phyloP scores from a whole-genome alignment of 371 early-diverging fungal genomes.

The Rhizomucor pusillus region DNA sequence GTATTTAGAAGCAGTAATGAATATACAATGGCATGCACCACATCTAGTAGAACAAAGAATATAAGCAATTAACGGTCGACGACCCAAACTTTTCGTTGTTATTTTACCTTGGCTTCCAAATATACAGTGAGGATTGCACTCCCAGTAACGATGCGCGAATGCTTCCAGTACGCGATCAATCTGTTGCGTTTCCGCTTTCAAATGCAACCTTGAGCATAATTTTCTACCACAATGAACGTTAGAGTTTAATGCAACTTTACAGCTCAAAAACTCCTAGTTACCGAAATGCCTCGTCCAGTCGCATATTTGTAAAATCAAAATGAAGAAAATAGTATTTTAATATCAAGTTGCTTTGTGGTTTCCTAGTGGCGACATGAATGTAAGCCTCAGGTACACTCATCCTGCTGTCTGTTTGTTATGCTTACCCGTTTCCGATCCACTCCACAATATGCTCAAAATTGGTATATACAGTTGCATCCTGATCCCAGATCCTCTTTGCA shows the following conservation, averaged over 20 bases:
- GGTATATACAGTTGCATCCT: conserved; percentile 34
- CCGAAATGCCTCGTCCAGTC: conserved; percentile 82
- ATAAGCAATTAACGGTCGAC: neutral
- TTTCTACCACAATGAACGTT: conserved; percentile 2
- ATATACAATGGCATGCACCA: conserved; percentile 86
- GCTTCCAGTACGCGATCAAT: conserved; percentile 83
- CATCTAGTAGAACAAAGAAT: conserved; percentile 35
- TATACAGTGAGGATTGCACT: conserved; percentile 67
- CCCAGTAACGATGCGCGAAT: conserved; percentile 80
- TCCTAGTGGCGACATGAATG: conserved; percentile 11
- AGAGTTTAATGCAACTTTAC: neutral
- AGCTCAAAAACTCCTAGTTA: neutral
- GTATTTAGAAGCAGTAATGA: conserved; percentile 90
- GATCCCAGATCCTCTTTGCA: conserved; percentile 42
- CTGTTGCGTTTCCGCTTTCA: conserved; percentile 91
- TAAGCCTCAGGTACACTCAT: neutral
- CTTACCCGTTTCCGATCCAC: conserved; percentile 43
- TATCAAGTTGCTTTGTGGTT: conserved; percentile 52
- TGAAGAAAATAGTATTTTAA: conserved; percentile 69
- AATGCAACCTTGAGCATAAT: conserved; percentile 71
- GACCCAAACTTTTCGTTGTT: neutral
- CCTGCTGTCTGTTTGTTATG: neutral
- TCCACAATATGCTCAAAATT: conserved; percentile 33
- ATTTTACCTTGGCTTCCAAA: conserved; percentile 48
- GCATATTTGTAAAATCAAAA: conserved; percentile 68